Conservation (phyloP, 2,329 filamentous ascomycete genomes). For the Colletotrichum sansevieriae region DNA sequence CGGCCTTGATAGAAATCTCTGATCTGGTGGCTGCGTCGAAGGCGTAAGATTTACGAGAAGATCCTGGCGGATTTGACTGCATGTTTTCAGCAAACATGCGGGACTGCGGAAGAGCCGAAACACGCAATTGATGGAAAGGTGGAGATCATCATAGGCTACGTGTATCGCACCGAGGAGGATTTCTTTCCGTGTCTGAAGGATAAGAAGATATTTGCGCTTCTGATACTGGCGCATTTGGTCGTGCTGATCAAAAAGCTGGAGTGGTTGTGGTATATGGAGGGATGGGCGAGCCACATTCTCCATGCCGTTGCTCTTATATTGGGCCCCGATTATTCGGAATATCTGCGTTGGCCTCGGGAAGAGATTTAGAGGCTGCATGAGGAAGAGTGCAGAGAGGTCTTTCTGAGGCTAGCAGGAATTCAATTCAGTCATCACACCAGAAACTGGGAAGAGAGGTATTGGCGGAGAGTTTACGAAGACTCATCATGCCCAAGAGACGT, state of each 20-base stretch:
- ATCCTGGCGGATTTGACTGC: conserved; percentile 3
- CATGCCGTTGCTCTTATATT: conserved; percentile 28
- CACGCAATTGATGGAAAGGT: conserved; percentile 27
- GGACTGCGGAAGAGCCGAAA: conserved; percentile 25
- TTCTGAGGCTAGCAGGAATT: too few species aligned
- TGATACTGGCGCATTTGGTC: conserved; percentile 43
- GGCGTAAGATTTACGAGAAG: conserved; percentile 11
- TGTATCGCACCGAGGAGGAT: conserved; percentile 33
- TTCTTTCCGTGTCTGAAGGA: conserved; percentile 37
- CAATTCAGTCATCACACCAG: background rate
- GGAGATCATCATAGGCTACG: conserved; percentile 38
- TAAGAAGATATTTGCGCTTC: conserved; percentile 35
- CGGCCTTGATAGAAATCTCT: conserved; percentile 36
- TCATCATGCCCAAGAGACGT: too few species aligned
- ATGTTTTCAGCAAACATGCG: conserved; percentile 35
- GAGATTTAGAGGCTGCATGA: conserved; percentile 41
- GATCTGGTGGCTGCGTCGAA: conserved; percentile 12
- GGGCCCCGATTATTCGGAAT: conserved; percentile 27
- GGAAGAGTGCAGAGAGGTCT: background rate
- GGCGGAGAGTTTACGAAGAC: too few species aligned
- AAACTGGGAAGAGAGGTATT: background rate
- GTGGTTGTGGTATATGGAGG: conserved; percentile 43
- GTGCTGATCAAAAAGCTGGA: conserved; percentile 40
- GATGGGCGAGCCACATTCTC: conserved; percentile 41
- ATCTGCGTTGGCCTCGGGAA: conserved; percentile 44